These are phyloP conservation scores for Eutrema heterophyllum DNA, from an alignment of 345 rosid species.

Conservation along the genomic window DNA sequence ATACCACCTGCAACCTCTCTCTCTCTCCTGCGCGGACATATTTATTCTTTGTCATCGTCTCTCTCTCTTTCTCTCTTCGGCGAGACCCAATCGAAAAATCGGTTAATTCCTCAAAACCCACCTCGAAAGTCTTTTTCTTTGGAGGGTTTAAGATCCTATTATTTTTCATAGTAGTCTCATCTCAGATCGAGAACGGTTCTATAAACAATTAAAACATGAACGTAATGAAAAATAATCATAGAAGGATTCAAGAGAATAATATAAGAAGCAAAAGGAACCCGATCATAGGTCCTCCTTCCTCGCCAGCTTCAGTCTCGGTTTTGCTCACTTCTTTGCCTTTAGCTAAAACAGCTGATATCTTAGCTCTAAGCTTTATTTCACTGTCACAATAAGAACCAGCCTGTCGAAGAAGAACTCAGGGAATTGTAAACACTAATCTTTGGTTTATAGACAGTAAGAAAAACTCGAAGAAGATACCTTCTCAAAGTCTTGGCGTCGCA, in stretches of 20 bases:
- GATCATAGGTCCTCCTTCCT: background rate
- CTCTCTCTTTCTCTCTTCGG: background rate
- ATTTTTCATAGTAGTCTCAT: slow-evolving; percentile 16
- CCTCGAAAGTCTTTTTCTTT: background rate
- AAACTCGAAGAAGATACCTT: too few species aligned
- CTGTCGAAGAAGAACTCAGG: too few species aligned
- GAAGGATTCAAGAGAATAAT: background rate
- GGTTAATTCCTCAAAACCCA: too few species aligned
- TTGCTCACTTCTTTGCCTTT: too few species aligned
- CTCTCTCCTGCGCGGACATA: slow-evolving; percentile 27
- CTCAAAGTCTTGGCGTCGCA: too few species aligned
- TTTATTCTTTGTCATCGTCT: slow-evolving; percentile 24
- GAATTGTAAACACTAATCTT: background rate
- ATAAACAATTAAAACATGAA: slow-evolving; percentile 32
- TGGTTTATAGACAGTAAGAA: too few species aligned
- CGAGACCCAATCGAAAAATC: background rate
- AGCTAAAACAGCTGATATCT: too few species aligned
- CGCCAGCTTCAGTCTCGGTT: too few species aligned
- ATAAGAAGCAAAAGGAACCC: slow-evolving; percentile 5
- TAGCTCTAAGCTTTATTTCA: too few species aligned
- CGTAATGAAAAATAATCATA: slow-evolving; percentile 3
- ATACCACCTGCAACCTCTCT: slow-evolving; percentile 34
- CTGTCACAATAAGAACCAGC: too few species aligned
- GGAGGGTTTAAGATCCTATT: background rate
- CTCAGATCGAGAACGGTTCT: slow-evolving; percentile 11